These are phyloP conservation scores for Dillenia turbinata DNA, from an alignment of 164 flowering plant species.

Conservation along the genomic window DNA sequence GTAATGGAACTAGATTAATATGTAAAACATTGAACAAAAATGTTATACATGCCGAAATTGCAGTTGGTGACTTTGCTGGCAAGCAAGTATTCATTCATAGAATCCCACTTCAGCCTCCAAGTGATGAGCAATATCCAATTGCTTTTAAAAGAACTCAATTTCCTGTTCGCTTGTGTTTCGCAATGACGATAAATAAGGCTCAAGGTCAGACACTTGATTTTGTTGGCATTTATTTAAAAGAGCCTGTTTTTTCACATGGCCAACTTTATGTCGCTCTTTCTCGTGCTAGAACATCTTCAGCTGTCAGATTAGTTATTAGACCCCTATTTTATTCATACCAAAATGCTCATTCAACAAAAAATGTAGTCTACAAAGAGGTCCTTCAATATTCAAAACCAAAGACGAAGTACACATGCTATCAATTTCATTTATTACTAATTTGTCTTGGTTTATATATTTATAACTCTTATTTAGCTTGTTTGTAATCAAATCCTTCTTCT, in stretches of 20 bases:
- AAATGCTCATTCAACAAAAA: neutral
- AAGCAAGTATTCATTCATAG: slow-evolving; percentile 5
- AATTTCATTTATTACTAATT: too few relatives aligned
- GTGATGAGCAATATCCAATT: neutral
- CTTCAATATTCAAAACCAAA: too few relatives aligned
- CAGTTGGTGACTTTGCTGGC: neutral
- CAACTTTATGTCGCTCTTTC: slow-evolving; percentile 13
- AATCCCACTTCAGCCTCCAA: slow-evolving; percentile 6
- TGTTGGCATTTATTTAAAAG: neutral
- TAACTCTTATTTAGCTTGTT: too few relatives aligned
- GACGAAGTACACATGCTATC: too few relatives aligned
- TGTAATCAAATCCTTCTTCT: too few relatives aligned
- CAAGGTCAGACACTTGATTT: slow-evolving; percentile 10
- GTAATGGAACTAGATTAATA: slow-evolving; percentile 13
- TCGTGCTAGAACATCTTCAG: neutral
- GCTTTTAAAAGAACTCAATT: slow-evolving; percentile 10
- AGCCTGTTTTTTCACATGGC: slow-evolving; percentile 9
- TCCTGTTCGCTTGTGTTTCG: slow-evolving; percentile 8
- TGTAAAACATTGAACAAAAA: slow-evolving; percentile 1
- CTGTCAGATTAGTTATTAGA: neutral
- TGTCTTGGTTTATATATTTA: too few relatives aligned
- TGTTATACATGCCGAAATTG: slow-evolving; percentile 14
- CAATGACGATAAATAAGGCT: slow-evolving; percentile 21
- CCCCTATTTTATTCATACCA: neutral
- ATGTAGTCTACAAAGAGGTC: neutral